phyloP scores from a whole-genome alignment of 305 asterid genomes.

The Fraxinus paxiana region DNA sequence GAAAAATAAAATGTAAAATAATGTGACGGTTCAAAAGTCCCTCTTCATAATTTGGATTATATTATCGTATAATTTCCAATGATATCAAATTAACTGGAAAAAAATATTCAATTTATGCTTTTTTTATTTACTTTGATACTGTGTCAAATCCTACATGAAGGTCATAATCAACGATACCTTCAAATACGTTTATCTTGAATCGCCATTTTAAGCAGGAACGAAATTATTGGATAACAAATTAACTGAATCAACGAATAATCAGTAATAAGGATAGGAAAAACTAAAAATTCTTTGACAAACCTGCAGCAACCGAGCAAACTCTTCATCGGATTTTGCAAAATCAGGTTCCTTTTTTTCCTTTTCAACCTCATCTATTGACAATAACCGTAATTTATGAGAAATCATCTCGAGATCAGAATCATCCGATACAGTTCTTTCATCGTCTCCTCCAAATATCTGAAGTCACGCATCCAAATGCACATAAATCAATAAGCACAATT shows the following conservation, averaged over 20 bases:
- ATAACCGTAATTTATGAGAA: slow-evolving; percentile 55
- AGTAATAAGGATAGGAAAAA: slow-evolving; percentile 4
- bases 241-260: background rate
- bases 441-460: slow-evolving; percentile 60
- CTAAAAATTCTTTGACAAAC: slow-evolving; percentile 28
- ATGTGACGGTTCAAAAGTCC: background rate
- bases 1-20: background rate
- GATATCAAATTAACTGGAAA: background rate
- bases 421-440: slow-evolving; percentile 37
- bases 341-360: slow-evolving; percentile 37
- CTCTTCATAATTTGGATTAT: background rate
- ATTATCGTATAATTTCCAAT: slow-evolving; percentile 4
- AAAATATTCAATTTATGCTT: background rate
- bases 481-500: slow-evolving; percentile 14
- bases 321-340: slow-evolving; percentile 62
- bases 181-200: slow-evolving; percentile 4
- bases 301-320: slow-evolving; percentile 78
- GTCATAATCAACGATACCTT: slow-evolving; percentile 3
- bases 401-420: slow-evolving; percentile 62
- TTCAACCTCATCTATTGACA: slow-evolving; percentile 48
- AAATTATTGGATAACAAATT: background rate
- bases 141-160: background rate
- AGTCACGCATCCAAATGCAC: slow-evolving; percentile 23
- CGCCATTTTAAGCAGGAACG: slow-evolving; percentile 6
- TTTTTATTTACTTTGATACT: background rate